phyloP scores from a whole-genome alignment of 2,329 filamentous ascomycete species.

The Fusarium torulosum region DNA sequence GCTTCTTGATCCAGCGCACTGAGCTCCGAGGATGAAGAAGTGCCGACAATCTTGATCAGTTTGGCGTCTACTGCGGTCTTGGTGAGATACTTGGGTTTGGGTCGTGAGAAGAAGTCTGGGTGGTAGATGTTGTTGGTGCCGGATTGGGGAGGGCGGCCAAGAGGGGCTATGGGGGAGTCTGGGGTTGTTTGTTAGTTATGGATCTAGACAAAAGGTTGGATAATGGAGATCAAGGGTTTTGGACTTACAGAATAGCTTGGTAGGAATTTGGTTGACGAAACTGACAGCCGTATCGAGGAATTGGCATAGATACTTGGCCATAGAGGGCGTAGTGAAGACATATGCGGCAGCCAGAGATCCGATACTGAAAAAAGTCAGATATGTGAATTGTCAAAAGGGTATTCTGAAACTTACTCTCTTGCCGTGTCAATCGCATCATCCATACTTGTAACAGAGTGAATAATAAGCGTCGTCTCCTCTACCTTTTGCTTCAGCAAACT shows the following conservation, averaged over 20 bases:
- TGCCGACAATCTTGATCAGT: neutral
- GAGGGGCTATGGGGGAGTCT: conserved; percentile 26
- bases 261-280: conserved; percentile 27
- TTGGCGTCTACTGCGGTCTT: neutral
- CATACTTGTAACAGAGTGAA: conserved; percentile 36
- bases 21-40: neutral
- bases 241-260: conserved; percentile 18
- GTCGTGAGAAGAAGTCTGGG: conserved; percentile 13
- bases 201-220: too few relatives aligned
- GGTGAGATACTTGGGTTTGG: conserved; percentile 28
- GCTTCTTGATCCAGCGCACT: conserved; percentile 15
- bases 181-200: neutral
- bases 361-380: conserved; percentile 2
- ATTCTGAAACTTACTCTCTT: neutral
- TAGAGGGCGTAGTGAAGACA: conserved; percentile 22
- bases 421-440: conserved; percentile 31
- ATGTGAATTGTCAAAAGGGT: rapidly evolving
- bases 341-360: conserved; percentile 23
- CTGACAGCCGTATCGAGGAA: conserved; percentile 25
- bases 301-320: conserved; percentile 34
- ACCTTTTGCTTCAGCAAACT: conserved; percentile 17
- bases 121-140: conserved; percentile 5
- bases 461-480: conserved; percentile 14
- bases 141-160: conserved; percentile 4
- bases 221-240: rapidly evolving